Evolutionary conservation across 192 early-diverging fungal genomes (phyloP), one percentile per base, ranked within the genome.

Genomic region (Umbelopsis ramanniana): DNA sequence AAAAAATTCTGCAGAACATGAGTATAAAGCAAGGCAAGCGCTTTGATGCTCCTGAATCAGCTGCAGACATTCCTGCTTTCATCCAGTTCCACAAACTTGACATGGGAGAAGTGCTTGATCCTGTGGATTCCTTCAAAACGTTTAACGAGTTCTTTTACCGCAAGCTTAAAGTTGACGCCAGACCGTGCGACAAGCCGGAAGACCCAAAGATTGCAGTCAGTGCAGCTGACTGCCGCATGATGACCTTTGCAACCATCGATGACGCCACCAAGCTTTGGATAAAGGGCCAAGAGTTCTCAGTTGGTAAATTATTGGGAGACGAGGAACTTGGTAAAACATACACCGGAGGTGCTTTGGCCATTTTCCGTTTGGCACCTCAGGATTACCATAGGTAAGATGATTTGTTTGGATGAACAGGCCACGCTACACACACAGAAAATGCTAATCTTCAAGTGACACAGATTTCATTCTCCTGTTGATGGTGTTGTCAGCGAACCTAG

Each of bases 61-160:
- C 78, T 6, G 74, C 76, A 2, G 82, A 90, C 37, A 93, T 93
- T 48, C 79, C 75, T 6, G 75, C 76, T 26, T 93, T 93, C 70
- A 83, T 90, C 50, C 75, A 86, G 52, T 86, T 85, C 66, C 87
- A 91, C 73, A 83, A 89, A 17, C n/a, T 93, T 17, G 77, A 87
- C 47, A 46, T 89, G 23, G 87, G 85, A 17, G 91, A 93, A 74
- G 74, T 92, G 17, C 52, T 86, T 19, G 76, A 84, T 14, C 87
- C 89, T 1, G 48, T 89, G 37, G 79, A 79, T 8, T 70, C 74
- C 11, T 92, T 89, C 74, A 68, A 72, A 9, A 84, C 70, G 9
- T 91, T 91, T 37, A 92, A 92, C 72, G 80, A 89, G 73, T 92
- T 92, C 74, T 92, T 91, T 68, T 89, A 86, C 70, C 84, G 91